These are phyloP conservation scores for Neofusicoccum sp. DNA, from an alignment of 2,329 filamentous ascomycete genomes.

Conservation along the genomic window DNA sequence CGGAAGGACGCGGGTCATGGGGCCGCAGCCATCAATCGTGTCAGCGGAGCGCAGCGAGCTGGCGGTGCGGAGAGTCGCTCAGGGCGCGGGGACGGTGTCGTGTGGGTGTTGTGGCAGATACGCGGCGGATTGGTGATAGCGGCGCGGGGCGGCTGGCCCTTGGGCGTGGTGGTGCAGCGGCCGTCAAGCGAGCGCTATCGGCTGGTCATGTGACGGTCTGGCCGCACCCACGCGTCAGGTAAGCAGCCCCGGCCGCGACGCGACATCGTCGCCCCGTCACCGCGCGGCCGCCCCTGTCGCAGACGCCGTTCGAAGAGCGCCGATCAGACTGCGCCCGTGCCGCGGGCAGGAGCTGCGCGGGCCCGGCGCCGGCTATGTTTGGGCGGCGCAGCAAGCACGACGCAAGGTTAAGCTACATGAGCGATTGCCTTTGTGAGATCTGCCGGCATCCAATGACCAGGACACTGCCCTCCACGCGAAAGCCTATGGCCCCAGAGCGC, in stretches of 20 bases:
- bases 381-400: neutral
- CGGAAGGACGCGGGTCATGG: conserved; percentile 12
- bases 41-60: neutral
- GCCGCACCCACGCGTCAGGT: neutral
- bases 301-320: too few relatives aligned
- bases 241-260: too few relatives aligned
- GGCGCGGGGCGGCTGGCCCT: conserved; percentile 6
- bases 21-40: conserved; percentile 17
- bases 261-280: too few relatives aligned
- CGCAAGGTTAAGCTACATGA: neutral
- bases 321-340: too few relatives aligned
- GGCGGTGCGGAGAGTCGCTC: neutral
- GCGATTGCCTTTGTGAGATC: neutral
- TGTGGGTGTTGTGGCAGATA: conserved; percentile 12
- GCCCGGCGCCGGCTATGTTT: neutral
- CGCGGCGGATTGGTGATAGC: conserved; percentile 14
- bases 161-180: conserved; percentile 15
- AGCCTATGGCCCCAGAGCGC: neutral
- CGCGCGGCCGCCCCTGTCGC: too few relatives aligned
- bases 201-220: conserved; percentile 3
- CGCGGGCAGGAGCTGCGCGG: too few relatives aligned
- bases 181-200: conserved; percentile 11
- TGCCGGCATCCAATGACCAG: neutral
- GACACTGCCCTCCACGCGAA: neutral
- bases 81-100: neutral